These are phyloP conservation scores for Reticulomyxa filosa DNA, from an alignment of 78 protist genomes.

Conservation along the genomic window DNA sequence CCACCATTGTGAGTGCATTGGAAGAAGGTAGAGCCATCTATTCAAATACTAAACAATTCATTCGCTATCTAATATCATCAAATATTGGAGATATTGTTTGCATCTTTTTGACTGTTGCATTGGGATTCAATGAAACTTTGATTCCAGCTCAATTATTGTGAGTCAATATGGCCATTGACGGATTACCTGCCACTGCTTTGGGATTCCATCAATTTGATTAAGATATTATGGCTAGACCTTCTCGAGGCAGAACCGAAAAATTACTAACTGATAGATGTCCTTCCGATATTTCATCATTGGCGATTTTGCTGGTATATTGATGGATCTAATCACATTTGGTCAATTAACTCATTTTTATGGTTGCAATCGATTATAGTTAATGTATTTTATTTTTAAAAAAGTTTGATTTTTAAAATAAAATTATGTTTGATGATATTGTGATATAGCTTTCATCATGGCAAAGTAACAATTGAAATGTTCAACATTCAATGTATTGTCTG, in stretches of 20 bases:
- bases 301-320: constrained; percentile 15
- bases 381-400: not conserved
- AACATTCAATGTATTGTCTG: constrained; percentile 35
- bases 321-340: not conserved
- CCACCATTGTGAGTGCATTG: constrained; percentile 74
- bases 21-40: constrained; percentile 67
- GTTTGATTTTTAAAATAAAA: not conserved
- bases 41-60: constrained; percentile 41
- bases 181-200: constrained; percentile 56
- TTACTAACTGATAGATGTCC: constrained; percentile 25
- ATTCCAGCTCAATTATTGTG: constrained; percentile 49
- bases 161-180: constrained; percentile 57
- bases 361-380: not conserved
- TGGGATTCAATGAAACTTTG: constrained; percentile 38
- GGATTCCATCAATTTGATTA: constrained; percentile 37
- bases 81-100: constrained; percentile 47
- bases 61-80: constrained; percentile 52
- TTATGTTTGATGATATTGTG: not conserved
- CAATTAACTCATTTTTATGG: not conserved
- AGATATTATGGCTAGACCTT: constrained; percentile 26
- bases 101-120: constrained; percentile 21
- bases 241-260: not conserved
- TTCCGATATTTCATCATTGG: constrained; percentile 35
- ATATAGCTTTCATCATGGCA: too few relatives aligned
- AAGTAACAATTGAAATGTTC: constrained; percentile 38